These are phyloP conservation scores for Melanopsichium pennsylvanicum DNA, from an alignment of 1,284 basidiomycete genomes.

Conservation along the genomic window DNA sequence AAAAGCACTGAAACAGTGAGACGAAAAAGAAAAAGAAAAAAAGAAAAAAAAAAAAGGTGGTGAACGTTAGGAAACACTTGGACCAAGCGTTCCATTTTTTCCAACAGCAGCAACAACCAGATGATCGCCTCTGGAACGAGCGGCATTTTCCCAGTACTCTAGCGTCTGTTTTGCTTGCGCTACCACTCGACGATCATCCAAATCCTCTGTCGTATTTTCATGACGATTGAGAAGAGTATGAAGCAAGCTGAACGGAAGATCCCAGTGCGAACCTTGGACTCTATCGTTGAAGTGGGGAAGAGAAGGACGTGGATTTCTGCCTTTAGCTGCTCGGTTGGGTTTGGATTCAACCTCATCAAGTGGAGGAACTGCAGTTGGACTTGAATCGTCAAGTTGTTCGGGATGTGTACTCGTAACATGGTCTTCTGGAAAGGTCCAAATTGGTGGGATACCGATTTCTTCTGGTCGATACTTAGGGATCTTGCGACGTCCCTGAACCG, in stretches of 20 bases:
- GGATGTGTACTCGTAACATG: too few species aligned
- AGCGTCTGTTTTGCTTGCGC: slow-evolving; percentile 3
- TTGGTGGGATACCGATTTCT: too few species aligned
- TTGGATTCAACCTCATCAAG: too few species aligned
- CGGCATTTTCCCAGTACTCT: slow-evolving; percentile 25
- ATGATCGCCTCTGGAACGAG: slow-evolving; percentile 31
- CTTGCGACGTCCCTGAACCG: too few species aligned
- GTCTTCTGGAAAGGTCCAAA: too few species aligned
- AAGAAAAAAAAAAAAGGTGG: background rate
- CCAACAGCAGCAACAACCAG: slow-evolving; percentile 35
- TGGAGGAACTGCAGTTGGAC: too few species aligned
- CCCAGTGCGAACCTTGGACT: slow-evolving; percentile 28
- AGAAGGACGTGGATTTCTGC: slow-evolving; percentile 1
- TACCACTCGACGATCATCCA: too few species aligned
- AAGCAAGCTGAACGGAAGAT: background rate
- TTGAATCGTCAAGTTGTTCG: too few species aligned
- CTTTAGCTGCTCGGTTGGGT: too few species aligned
- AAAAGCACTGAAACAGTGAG: too few species aligned
- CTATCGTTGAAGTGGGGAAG: slow-evolving; percentile 38
- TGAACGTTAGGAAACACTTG: slow-evolving; percentile 10
- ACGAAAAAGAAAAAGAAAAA: background rate
- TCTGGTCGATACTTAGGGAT: too few species aligned
- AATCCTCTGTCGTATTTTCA: too few species aligned
- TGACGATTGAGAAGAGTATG: background rate
- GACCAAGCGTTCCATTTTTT: slow-evolving; percentile 31